These are phyloP conservation scores for Fusarium staphyleae DNA, from an alignment of 2,329 filamentous ascomycete species.

Conservation along the genomic window DNA sequence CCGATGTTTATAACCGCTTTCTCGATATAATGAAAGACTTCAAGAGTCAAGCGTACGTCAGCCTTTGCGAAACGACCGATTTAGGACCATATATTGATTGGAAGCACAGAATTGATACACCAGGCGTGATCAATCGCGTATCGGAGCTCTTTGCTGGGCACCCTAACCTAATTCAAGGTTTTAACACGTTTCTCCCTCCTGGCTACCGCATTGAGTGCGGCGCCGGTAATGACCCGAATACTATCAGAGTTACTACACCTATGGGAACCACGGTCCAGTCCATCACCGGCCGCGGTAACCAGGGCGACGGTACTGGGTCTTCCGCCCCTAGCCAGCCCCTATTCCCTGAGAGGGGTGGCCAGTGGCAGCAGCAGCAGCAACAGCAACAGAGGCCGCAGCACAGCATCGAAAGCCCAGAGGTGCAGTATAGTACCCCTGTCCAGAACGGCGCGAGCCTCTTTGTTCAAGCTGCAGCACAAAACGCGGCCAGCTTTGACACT, in stretches of 20 bases:
- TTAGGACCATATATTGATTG: constrained; percentile 38
- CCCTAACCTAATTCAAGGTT: constrained; percentile 93
- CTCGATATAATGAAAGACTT: constrained; percentile 99
- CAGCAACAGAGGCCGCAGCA: constrained; percentile 55
- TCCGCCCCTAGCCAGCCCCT: constrained; percentile 51
- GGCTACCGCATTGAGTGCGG: constrained; percentile 98
- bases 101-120: constrained; percentile 80
- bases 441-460: constrained; percentile 59
- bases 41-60: constrained; percentile 88
- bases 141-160: constrained; percentile 96
- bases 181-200: constrained; percentile 96
- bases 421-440: constrained; percentile 65
- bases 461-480: constrained; percentile 51
- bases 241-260: constrained; percentile 94
- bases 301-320: constrained; percentile 54
- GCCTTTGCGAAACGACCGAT: not conserved
- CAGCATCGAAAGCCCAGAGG: constrained; percentile 69
- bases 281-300: constrained; percentile 66
- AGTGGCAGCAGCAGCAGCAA: constrained; percentile 63
- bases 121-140: constrained; percentile 95
- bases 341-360: constrained; percentile 55
- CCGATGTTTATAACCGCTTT: constrained; percentile 96
- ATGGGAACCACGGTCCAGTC: constrained; percentile 97
- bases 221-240: constrained; percentile 90
- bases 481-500: constrained; percentile 45